Percentiles rank a stretch among this genome's conserved stretches.
phyloP scores from a whole-genome alignment of 768 basidiomycete species.

The Sutorius australiensis region DNA sequence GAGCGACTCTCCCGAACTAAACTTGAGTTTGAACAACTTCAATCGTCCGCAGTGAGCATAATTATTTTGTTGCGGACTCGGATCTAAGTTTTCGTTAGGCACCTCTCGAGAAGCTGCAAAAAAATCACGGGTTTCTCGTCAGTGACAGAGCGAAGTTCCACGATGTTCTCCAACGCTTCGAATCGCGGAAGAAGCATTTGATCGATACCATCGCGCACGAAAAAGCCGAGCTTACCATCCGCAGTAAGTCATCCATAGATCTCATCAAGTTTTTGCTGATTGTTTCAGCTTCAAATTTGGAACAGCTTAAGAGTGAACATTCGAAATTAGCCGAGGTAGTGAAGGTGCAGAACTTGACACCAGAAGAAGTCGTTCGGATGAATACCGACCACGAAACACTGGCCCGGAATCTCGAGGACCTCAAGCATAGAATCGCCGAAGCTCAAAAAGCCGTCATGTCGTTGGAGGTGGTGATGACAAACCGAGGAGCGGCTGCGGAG shows the following conservation, averaged over 20 bases:
- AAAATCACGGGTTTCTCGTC: constrained; percentile 58
- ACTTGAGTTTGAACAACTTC: constrained; percentile 54
- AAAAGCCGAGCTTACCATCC: constrained; percentile 56
- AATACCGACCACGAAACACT: constrained; percentile 84
- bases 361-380: constrained; percentile 90
- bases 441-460: constrained; percentile 69
- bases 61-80: neutral
- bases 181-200: constrained; percentile 63
- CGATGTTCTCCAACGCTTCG: constrained; percentile 67
- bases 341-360: constrained; percentile 82
- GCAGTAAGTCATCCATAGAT: constrained; percentile 38
- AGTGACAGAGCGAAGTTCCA: constrained; percentile 78
- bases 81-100: constrained; percentile 38
- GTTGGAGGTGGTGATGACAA: constrained; percentile 80
- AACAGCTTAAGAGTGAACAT: constrained; percentile 62
- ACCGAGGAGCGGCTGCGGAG: constrained; percentile 77
- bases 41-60: constrained; percentile 53
- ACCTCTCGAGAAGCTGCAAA: constrained; percentile 59
- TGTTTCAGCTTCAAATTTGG: constrained; percentile 53
- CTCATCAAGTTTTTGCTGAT: neutral
- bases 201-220: constrained; percentile 64
- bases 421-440: constrained; percentile 72
- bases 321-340: constrained; percentile 62
- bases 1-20: constrained; percentile 45
- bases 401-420: constrained; percentile 66